Base-by-base conservation (phyloP, 148 eudicot species). In the Simmondsia chinensis region DNA sequence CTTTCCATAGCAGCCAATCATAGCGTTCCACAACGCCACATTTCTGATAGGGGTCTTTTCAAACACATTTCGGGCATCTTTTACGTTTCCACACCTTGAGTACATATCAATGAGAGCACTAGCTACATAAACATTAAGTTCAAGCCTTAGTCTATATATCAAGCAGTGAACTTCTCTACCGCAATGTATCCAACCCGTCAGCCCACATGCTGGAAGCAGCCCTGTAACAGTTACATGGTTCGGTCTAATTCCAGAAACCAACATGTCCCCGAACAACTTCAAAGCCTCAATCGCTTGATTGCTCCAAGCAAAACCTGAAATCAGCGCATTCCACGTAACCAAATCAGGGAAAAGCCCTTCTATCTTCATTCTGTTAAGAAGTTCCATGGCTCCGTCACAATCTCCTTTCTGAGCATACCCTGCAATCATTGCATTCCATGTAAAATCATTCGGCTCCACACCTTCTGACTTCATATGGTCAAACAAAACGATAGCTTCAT, bases 241-340 rank as follows among this genome's bases (percentile, higher is more conserved):
- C 9, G 77, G 87, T 59, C 54, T 67, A 4, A 75, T 50, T 21
- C 81, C 82, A 28, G 63, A 47, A 43, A 30, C 21, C 46, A 73
- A 44, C 87, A 83, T 79, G 37, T 73, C 61, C 29, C 22, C 30
- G 50, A 79, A 73, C 36, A 68, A 30, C 14, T 54, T 55, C 16
- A 76, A 35, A 56, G 87, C 83, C 56, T 76, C 69, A 43, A 5
- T 14, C 15, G 57, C 49, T 29, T 54, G 59, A 43, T 33, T 44
- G 31, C 78, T 53, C 33, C 69, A 73, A 52, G 70, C 74, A 57
- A 73, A 70, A 38, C 83, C 87, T 12, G 83, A 70, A 28, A 79
- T 73, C 55, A 83, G 45, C 2, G 93, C 85, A 62, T 72, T 82
- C 82, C 86, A 83, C 6, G 78, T 64, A 26, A 70, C 64, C 57